Percentiles rank a stretch among this genome's conserved stretches.
phyloP scores from a whole-genome alignment of 116 monocot species.

The Dioscorea cayenensis region DNA sequence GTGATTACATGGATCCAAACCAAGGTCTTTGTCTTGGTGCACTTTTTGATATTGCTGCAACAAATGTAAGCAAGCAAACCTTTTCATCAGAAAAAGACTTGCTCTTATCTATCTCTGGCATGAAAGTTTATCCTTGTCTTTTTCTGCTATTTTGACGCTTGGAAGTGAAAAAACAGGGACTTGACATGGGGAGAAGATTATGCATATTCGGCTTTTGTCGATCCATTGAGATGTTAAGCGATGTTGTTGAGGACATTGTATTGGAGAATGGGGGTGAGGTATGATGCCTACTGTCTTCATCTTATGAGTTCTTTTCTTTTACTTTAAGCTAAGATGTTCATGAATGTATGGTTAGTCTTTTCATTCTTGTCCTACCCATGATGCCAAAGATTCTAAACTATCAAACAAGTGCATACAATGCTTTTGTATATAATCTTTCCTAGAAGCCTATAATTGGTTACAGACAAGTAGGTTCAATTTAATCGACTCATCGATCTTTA shows the following conservation, averaged over 20 bases:
- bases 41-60: conserved; percentile 92
- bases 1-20: conserved; percentile 88
- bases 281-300: neutral
- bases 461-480: no score
- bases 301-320: neutral
- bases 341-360: neutral
- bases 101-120: neutral
- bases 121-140: neutral
- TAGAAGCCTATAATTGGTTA: no score
- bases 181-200: conserved; percentile 82
- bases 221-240: conserved; percentile 95
- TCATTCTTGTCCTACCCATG: no score
- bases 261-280: conserved; percentile 97
- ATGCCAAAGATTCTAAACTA: no score
- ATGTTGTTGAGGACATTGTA: conserved; percentile 89
- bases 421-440: no score
- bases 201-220: conserved; percentile 97
- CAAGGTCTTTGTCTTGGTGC: conserved; percentile 95
- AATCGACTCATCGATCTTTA: no score
- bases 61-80: conserved; percentile 48
- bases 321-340: no score
- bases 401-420: no score
- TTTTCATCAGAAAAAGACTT: neutral
- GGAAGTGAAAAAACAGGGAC: conserved; percentile 43
- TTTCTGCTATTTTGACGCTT: neutral